Base-by-base conservation (phyloP, 495 filamentous ascomycete species). In the Penicillium herquei region DNA sequence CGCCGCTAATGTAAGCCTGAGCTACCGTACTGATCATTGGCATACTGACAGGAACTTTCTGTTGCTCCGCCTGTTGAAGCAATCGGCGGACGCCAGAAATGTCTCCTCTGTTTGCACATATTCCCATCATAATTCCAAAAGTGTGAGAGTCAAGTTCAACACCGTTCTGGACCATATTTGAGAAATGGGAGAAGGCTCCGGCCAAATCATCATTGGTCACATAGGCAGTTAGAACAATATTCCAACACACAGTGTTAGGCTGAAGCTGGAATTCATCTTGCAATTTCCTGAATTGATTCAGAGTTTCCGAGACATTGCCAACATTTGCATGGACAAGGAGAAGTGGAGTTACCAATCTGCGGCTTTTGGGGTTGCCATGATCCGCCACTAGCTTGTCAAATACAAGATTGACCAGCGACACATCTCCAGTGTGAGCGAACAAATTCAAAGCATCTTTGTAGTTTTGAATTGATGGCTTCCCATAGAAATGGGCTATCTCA, bases 221-320 rank as follows among this genome's bases (percentile, higher is more conserved):
- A 67, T 91, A 78, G 3, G 90, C 89, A 54, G 86, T 81, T 13
- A 98, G 72, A 33, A 96, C 65, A 31, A 88, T 86, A 63, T 97
- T 96, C 84, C 86, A 95, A 41, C 80, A 81, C 11, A 71, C 56
- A 0, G 71, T 66, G 56, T 81, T 79, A 16, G 83, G 85, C 14
- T 71, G 47, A 12, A 89, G 59, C 0, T 75, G 71, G 53, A 84
- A 84, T 44, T 82, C 77, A 2, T 68, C 62, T 11, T 66, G 58
- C 3, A 90, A 77, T 9, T 81, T 71, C 26, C 83, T 45, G 48
- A 96, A 91, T 49, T 86, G 79, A 9, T 71, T 62, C 3, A 73
- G 60, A 10, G 86, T 83, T 37, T 81, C 77, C 16, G 69, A 55
- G 1, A 86, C 66, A 51, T 95, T 82, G 0, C 83, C 87, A 49